phyloP scores from a whole-genome alignment of 139 green algal species.

The Nannochloris sp. region DNA sequence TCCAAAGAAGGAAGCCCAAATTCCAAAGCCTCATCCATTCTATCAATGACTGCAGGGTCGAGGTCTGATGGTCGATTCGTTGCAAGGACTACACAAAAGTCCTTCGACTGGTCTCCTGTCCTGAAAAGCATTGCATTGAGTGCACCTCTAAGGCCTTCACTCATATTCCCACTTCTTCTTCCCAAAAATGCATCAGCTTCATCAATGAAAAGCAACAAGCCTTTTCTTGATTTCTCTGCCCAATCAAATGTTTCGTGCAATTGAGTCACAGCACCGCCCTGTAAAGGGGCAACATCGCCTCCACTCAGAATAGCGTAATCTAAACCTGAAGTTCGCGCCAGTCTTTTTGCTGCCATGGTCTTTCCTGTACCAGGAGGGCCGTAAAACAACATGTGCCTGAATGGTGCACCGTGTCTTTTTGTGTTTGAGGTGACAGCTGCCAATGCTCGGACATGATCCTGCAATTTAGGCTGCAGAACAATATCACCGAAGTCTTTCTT shows the following conservation, averaged over 20 bases:
- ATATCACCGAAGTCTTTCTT: constrained; percentile 80
- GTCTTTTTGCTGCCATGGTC: constrained; percentile 92
- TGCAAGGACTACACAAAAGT: constrained; percentile 69
- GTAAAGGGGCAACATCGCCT: constrained; percentile 90
- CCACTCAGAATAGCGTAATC: constrained; percentile 98
- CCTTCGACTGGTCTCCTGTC: constrained; percentile 51
- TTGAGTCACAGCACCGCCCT: constrained; percentile 80
- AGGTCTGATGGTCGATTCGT: constrained; percentile 90
- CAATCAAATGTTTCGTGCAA: constrained; percentile 98
- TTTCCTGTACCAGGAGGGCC: constrained; percentile 84
- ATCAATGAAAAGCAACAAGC: constrained; percentile 94
- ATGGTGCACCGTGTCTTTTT: constrained; percentile 82
- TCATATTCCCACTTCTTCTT: constrained; percentile 68
- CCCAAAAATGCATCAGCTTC: constrained; percentile 96
- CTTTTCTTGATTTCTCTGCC: constrained; percentile 65
- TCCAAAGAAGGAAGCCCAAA: constrained; percentile 64
- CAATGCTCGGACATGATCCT: constrained; percentile 78
- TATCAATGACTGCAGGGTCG: constrained; percentile 86
- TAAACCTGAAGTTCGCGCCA: constrained; percentile 84
- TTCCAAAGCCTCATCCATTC: constrained; percentile 92
- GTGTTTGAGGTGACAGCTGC: constrained; percentile 85
- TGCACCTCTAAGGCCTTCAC: constrained; percentile 78
- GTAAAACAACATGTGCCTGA: constrained; percentile 93
- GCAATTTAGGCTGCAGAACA: constrained; percentile 65
- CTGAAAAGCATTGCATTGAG: constrained; percentile 91